These are phyloP conservation scores for Cladophialophora exuberans DNA, from an alignment of 2,329 filamentous ascomycete genomes.

Conservation along the genomic window DNA sequence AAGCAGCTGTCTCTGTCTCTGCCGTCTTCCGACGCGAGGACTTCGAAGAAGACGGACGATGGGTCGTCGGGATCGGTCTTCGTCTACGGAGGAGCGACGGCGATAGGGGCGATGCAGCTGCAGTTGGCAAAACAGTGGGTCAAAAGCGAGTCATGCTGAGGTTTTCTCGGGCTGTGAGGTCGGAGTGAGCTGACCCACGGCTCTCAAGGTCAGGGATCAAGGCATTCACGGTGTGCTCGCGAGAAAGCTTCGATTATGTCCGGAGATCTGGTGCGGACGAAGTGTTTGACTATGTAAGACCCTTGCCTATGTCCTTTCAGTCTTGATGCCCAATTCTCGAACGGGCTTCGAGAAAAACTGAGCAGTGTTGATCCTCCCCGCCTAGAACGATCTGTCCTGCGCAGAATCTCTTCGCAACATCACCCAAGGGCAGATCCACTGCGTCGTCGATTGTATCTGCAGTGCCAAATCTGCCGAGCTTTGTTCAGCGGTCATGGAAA, in stretches of 20 bases:
- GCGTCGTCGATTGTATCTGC: conserved; percentile 3
- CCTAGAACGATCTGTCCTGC: background rate
- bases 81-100: background rate
- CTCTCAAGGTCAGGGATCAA: background rate
- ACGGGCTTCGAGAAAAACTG: background rate
- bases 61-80: background rate
- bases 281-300: conserved; percentile 4
- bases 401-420: background rate
- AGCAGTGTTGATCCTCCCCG: background rate
- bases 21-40: background rate
- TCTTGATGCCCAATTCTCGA: background rate
- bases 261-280: background rate
- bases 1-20: background rate
- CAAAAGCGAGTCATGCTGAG: background rate
- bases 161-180: background rate
- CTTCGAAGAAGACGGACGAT: background rate
- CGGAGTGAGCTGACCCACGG: too few species aligned
- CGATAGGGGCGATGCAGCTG: background rate
- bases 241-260: background rate
- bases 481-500: conserved; percentile 4
- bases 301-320: too few species aligned
- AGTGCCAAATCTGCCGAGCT: background rate
- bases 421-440: background rate
- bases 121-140: background rate
- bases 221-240: background rate